Evolutionary conservation across 2,329 filamentous ascomycete species (phyloP).

Genomic region (Monilinia fructigena): DNA sequence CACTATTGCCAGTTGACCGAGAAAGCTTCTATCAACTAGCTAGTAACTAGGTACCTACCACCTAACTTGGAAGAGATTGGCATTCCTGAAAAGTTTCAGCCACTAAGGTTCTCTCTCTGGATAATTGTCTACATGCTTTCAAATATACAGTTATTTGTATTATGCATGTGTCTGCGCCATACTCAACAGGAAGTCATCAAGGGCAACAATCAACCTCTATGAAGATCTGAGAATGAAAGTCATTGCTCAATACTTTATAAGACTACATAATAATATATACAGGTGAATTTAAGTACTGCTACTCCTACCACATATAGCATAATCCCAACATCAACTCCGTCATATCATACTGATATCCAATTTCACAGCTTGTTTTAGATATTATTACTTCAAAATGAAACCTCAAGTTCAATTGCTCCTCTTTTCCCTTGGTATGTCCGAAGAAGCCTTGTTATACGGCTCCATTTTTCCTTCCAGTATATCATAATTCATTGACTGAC

Average conservation of each 20-base stretch:
- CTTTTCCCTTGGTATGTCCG: not conserved
- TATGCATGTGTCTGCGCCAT: not conserved
- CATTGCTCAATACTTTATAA: not conserved
- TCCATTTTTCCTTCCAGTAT: constrained; percentile 3
- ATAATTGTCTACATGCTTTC: not conserved
- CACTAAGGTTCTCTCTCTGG: too few species aligned
- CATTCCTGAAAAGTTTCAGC: too few species aligned
- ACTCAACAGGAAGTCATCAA: not conserved
- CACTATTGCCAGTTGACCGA: too few species aligned
- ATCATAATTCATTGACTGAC: not conserved
- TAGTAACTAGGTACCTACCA: too few species aligned
- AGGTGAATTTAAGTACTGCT: constrained; percentile 11
- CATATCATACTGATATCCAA: not conserved
- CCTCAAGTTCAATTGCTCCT: not conserved
- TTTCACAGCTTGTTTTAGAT: not conserved
- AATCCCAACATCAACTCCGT: not conserved
- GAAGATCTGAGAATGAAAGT: not conserved
- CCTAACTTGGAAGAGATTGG: too few species aligned
- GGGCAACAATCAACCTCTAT: not conserved
- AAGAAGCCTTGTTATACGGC: not conserved
- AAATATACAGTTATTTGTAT: not conserved
- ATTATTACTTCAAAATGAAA: not conserved
- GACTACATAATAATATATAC: constrained; percentile 23
- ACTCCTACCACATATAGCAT: not conserved
- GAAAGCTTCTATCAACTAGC: too few species aligned